Evolutionary conservation across 371 early-diverging fungal genomes (phyloP).

Genomic region (Smittium mucronatum): DNA sequence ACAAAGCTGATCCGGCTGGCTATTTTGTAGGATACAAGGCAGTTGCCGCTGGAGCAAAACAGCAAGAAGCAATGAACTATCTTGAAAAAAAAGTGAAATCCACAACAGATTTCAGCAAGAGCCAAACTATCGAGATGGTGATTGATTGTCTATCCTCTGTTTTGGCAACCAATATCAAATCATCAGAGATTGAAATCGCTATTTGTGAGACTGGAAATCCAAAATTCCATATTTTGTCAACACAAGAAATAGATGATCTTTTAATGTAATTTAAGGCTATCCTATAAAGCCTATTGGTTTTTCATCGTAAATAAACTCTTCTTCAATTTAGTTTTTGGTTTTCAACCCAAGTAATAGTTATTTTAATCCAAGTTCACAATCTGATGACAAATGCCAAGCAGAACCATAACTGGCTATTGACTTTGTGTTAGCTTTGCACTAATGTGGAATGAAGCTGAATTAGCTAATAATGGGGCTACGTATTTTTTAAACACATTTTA

Average conservation of each 20-base stretch:
- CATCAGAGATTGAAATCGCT: conserved; percentile 87
- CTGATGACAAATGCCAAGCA: too few relatives aligned
- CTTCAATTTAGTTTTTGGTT: too few relatives aligned
- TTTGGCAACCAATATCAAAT: conserved; percentile 86
- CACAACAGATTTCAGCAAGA: conserved; percentile 56
- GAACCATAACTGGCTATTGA: too few relatives aligned
- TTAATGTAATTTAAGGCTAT: conserved; percentile 33
- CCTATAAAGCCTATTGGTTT: too few relatives aligned
- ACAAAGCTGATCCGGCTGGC: conserved; percentile 96
- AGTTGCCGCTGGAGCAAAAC: conserved; percentile 93
- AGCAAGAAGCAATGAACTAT: conserved; percentile 89
- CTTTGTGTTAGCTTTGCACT: too few relatives aligned
- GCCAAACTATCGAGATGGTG: conserved; percentile 90
- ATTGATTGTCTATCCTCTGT: conserved; percentile 86
- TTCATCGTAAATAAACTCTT: too few relatives aligned
- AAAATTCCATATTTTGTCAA: conserved; percentile 64
- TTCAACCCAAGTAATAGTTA: too few relatives aligned
- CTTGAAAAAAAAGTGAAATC: conserved; percentile 92
- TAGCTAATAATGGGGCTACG: too few relatives aligned
- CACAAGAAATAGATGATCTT: conserved; percentile 82
- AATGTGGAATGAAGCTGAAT: too few relatives aligned
- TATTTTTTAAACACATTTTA: too few relatives aligned
- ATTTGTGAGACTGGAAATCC: conserved; percentile 62
- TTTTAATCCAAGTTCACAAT: too few relatives aligned
- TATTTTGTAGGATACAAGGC: conserved; percentile 95